phyloP scores from a whole-genome alignment of 176 grass and related monocot species.

The Bothriochloa decipiens region DNA sequence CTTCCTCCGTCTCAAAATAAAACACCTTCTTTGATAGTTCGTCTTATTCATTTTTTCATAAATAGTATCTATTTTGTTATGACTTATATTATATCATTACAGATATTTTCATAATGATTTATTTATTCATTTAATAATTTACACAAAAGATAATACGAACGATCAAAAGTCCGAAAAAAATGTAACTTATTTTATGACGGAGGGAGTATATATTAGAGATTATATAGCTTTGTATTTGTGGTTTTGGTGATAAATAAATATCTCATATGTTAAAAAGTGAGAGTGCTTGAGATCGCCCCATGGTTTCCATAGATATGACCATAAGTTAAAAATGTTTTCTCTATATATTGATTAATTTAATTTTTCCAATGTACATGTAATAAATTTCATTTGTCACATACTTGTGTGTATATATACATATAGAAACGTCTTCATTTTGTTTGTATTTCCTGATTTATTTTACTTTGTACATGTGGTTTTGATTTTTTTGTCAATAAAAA shows the following conservation, averaged over 20 bases:
- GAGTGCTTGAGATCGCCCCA: background rate
- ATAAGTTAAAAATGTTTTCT: background rate
- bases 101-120: no score
- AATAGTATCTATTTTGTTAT: no score
- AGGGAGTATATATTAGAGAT: background rate
- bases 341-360: background rate
- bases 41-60: no score
- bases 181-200: no score
- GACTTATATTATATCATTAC: no score
- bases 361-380: background rate
- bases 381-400: background rate
- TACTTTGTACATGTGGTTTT: background rate
- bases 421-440: background rate
- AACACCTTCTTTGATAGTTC: no score
- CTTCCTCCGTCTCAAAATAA: no score
- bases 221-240: background rate
- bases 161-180: no score
- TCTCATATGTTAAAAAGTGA: background rate
- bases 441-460: background rate
- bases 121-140: no score
- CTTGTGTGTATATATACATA: background rate
- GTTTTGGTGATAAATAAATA: background rate
- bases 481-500: background rate
- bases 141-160: no score
- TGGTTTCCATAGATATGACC: background rate